Conservation (phyloP, 2,329 filamentous ascomycete genomes). For the Apiospora malaysiana region DNA sequence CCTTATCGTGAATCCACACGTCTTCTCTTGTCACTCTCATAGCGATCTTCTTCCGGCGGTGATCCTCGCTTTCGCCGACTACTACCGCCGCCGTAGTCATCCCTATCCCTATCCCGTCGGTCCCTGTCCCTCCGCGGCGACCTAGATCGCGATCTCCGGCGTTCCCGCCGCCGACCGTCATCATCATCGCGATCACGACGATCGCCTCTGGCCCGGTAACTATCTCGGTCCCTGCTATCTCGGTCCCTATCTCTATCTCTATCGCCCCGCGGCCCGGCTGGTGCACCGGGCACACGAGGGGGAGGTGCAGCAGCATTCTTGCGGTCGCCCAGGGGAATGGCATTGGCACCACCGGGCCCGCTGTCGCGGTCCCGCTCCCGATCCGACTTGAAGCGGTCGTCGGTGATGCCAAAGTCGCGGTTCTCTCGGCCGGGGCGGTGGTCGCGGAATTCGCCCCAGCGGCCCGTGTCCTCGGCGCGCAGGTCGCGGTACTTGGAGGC, state of each 20-base stretch:
- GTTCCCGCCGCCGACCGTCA: conserved; percentile 40
- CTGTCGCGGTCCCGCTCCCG: conserved; percentile 50
- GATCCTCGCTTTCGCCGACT: conserved; percentile 65
- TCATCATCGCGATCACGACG: conserved; percentile 41
- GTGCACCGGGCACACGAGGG: conserved; percentile 33
- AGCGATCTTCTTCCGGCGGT: conserved; percentile 58
- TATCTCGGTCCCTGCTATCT: conserved; percentile 31
- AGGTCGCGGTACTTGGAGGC: conserved; percentile 90
- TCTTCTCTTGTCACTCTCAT: conserved; percentile 65
- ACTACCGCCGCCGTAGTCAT: conserved; percentile 53
- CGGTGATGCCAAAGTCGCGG: conserved; percentile 51
- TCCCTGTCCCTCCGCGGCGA: conserved; percentile 50
- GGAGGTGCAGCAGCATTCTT: conserved; percentile 40
- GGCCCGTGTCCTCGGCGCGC: conserved; percentile 86
- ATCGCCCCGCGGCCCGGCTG: conserved; percentile 46
- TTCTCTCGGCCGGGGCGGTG: conserved; percentile 44
- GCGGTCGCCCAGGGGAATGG: conserved; percentile 70
- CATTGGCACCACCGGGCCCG: conserved; percentile 66
- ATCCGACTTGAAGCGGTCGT: conserved; percentile 74
- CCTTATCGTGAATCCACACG: conserved; percentile 54
- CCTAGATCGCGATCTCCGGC: conserved; percentile 55
- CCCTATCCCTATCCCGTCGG: conserved; percentile 27
- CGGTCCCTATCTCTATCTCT: conserved; percentile 34
- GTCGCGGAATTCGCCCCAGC: conserved; percentile 74
- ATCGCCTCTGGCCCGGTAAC: conserved; percentile 33